Evolutionary conservation across 148 eudicot genomes (phyloP), one percentile per base, ranked within the genome.

Genomic region (Arctostaphylos glauca): DNA sequence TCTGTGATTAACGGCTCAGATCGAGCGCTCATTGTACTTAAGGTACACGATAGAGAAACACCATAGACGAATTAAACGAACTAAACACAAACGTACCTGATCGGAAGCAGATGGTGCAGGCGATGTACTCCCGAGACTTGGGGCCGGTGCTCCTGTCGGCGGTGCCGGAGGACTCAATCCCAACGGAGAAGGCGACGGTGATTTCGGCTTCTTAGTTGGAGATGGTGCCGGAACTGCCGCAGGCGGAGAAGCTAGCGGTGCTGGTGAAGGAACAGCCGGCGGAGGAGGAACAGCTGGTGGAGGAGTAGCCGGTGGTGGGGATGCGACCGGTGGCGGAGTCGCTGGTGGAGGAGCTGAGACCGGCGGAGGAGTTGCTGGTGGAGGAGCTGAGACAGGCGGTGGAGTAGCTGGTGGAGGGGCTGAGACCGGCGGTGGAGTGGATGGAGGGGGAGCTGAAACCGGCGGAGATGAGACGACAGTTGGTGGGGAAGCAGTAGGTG

Each of bases 21-120:
- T 80, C 82, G 8, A 31, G 74, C 46, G 47, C 15, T 48, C 23
- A 23, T 48, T 66, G 13, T 48, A 48, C 4, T 8, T 14, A 16
- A 12, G 16, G 2, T 21, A 31, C 71, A 44, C 38, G 41, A 44
- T 60, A 44, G 81, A 31, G 5, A 43, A 21, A 25, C 21, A 3
- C 0, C 1, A 56, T 41, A 12, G 7, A 78, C 48, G 14, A 38
- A 21, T 15, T n/a, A 49, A 15, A 25, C 19, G 9, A 2, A 76
- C 71, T 25, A 41, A 59, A 49, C n/a, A 62, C 59, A 6, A 31
- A 80, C 9, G 68, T 83, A 87, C 90, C 88, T 84, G 85, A 90
- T 90, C 92, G 23, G 86, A 49, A 48, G 90, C 86, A 25, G 87
- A 43, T 0, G 91, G 91, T 66, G 90, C 82, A 19, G 92, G 90